Evolutionary conservation across 192 early-diverging fungal species (phyloP), one percentile per base, ranked within the genome.

Genomic region (Glomus cerebriforme): DNA sequence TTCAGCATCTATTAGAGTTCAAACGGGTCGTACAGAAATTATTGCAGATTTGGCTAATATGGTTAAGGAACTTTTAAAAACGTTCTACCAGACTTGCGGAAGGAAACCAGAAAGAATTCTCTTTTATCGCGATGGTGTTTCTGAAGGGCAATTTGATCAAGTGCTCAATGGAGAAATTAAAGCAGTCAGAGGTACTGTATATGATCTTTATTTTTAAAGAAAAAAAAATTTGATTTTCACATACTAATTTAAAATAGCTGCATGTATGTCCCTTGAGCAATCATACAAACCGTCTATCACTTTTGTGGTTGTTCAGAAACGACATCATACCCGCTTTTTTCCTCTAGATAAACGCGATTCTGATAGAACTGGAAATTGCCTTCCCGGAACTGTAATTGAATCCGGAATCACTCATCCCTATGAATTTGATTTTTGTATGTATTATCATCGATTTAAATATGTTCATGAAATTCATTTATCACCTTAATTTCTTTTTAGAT

Each of bases 271-370:
- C 0, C 68, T 98, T 8, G 93, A 96, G 34, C 45, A 81, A 6
- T 82, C 74, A 12, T 97, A 99, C 88, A 82, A 83, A 7, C 96
- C 96, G 2, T 81, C 88, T 3, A 87, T 99, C 43, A 97, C 96
- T 1, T 96, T 92, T 81, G 84, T 96, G 12, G 87, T 93, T 2
- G 92, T 95, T 2, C 94, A 95, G 77, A 97, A 99, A 82, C 91
- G 96, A n/a, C 96, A 99, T 80, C 94, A 95, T 68, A 92, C 95
- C 6, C 83, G 92, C 12, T 96, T 98, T 84, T 96, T 95, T 86
- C 92, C 94, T 0, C 70, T 89, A 15, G 81, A 84, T 19, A 86
- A 87, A 26, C 27, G 70, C 19, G 88, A 93, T 22, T 87, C 82
- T 59, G 95, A 96, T 79, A 82, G 87, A 54, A 89, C 87, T 27